Evolutionary conservation across 2,329 filamentous ascomycete species (phyloP), one percentile per base, ranked within the genome.

Genomic region (Colletotrichum godetiae): DNA sequence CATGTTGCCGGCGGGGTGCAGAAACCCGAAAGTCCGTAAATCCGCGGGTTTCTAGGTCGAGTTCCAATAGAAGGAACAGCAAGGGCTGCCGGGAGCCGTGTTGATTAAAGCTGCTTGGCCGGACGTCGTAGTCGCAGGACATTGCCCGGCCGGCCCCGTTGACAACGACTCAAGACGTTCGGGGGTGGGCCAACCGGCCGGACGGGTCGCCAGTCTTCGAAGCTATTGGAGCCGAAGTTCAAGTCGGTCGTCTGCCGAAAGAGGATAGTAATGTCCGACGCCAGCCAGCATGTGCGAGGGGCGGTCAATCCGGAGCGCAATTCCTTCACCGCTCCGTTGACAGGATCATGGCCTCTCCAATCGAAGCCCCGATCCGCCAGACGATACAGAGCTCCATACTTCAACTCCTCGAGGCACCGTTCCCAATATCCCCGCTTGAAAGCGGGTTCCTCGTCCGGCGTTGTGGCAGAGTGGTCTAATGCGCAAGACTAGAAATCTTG

Each of bases 391-490:
- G 42, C 11, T 12, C 37, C 62, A 10, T 65, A 13, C 33, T 55
- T 65, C 33, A 8, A 37, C 6, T 56, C 33, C 11, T n/a, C 10
- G 15, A 2, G 22, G 12, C 49, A 1, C 0, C 6, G 0, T n/a
- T 1, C 12, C 3, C 1, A 29, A 0, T 24, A 68, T 42, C 37
- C 12, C 35, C 64, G 64, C 64, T 13, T 12, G 1, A 5, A 10
- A 72, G 49, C 22, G 57, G 64, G 8, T 58, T 58, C 15, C 0
- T 58, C 8, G 15, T 24, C n/a, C 7, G 70, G 70, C 70, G 70
- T 73, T 73, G 70, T 73, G 70, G 70, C 70, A 73, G 70, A 70
- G 70, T 72, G 69, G 69, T 72, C 69, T 72, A 72, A 72, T 72
- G 69, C 69, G 69, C 69, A 72, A 72, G 69, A 72, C 69, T 72